Base-by-base conservation (phyloP, 208 protist species). In the Leishmania lainsoni region DNA sequence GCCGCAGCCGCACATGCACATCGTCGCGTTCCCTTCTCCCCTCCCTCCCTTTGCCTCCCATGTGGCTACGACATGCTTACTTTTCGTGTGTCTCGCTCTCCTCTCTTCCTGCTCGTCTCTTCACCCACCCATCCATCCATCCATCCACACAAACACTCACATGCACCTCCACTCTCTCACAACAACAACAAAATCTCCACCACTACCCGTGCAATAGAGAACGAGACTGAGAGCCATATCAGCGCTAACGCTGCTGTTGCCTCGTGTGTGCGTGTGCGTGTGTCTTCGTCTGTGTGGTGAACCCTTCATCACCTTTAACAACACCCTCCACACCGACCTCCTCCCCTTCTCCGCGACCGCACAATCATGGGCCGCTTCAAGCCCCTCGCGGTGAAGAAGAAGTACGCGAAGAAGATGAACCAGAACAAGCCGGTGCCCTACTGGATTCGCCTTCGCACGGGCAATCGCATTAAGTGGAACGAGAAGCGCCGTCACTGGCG, bases 401-500 rank as follows among this genome's bases (percentile, higher is more conserved):
- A 98, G 91, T 97, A 98, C 79, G 97, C 95, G 71, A 98, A 98
- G 92, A 98, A 98, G 92, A 82, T 96, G 80, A 97, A 96, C 76
- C 94, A 98, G 90, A 98, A 98, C 94, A 91, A 92, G 83, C 95
- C 97, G 58, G 91, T 98, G 52, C 97, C 97, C 66, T 98, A 97
- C 89, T 98, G 93, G 92, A 96, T 98, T 76, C 94, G 97, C 79
- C 90, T 98, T 52, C 94, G 92, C 82, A 98, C 95, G 32, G 96
- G 92, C 71, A 98, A 98, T 84, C 91, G 89, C 83, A 97, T 98
- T 83, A 96, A 96, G 90, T 98, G 95, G 91, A 98, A 98, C 88
- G 93, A 96, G 86, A 98, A 98, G 94, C 94, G 97, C 91, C 95
- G 97, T 86, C 95, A 98, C 92, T 98, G 97, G 97, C 94, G 96